A percentile compares a stretch with the other conserved stretches of the same genome.
phyloP scores from a whole-genome alignment of 306 rosid species.

The Clitoria ternatea region DNA sequence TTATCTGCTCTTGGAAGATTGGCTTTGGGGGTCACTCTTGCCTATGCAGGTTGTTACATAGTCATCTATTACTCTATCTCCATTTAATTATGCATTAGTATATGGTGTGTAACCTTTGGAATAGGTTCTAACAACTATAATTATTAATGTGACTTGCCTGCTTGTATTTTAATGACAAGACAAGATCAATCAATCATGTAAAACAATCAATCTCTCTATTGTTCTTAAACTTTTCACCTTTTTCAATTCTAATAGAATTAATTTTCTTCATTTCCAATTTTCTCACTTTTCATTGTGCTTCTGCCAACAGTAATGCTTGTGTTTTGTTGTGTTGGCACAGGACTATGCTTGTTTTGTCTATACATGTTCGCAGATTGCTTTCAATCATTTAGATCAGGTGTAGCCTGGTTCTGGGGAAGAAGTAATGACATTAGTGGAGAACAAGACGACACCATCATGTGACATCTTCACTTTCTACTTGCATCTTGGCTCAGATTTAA shows the following conservation, averaged over 20 bases:
- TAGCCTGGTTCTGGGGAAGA: constrained; percentile 52
- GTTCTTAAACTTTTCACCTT: too few relatives aligned
- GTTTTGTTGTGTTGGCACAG: constrained; percentile 33
- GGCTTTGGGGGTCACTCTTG: constrained; percentile 76
- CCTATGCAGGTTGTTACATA: constrained; percentile 92
- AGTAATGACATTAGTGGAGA: constrained; percentile 42
- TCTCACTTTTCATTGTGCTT: too few relatives aligned
- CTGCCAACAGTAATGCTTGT: neutral
- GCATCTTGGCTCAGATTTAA: neutral
- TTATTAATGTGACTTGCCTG: neutral
- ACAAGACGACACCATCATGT: constrained; percentile 50
- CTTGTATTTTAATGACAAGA: too few relatives aligned
- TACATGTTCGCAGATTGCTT: constrained; percentile 65
- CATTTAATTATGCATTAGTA: neutral
- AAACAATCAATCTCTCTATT: too few relatives aligned
- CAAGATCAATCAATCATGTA: too few relatives aligned
- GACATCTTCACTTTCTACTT: constrained; percentile 26
- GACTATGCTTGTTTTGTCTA: constrained; percentile 83
- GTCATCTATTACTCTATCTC: neutral
- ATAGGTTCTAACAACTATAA: neutral
- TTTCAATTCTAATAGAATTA: too few relatives aligned
- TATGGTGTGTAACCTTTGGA: too few relatives aligned
- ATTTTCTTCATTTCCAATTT: too few relatives aligned
- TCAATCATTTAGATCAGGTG: constrained; percentile 39
- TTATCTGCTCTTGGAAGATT: constrained; percentile 79